Conservation (phyloP, 106 monocot species). For the Vanilla planifolia region DNA sequence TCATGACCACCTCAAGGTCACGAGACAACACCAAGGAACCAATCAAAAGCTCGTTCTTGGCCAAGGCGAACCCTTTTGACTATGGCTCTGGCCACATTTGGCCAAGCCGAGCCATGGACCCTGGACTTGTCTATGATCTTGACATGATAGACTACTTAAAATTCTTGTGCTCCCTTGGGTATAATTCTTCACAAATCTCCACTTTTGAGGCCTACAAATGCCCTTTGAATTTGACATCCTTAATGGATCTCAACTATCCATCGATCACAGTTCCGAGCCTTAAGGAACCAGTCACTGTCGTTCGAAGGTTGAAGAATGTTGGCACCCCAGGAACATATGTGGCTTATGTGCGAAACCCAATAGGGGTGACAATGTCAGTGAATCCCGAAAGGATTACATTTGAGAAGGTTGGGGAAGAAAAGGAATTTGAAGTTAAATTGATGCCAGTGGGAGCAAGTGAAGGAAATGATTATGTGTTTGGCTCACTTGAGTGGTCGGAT, state of each 20-base stretch:
- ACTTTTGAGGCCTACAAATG: conserved; percentile 21
- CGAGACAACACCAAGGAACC: conserved; percentile 34
- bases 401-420: conserved; percentile 30
- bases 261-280: conserved; percentile 34
- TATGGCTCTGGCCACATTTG: conserved; percentile 57
- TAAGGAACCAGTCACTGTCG: conserved; percentile 8
- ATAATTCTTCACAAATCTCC: conserved; percentile 38
- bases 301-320: conserved; percentile 43
- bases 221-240: conserved; percentile 11
- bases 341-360: conserved; percentile 22
- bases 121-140: conserved; percentile 63
- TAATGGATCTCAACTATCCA: conserved; percentile 50
- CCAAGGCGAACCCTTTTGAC: conserved; percentile 37
- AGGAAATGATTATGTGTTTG: conserved; percentile 25
- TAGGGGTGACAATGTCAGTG: conserved; percentile 35
- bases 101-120: conserved; percentile 57
- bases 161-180: conserved; percentile 47
- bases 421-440: conserved; percentile 29
- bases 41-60: conserved; percentile 22
- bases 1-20: conserved; percentile 23
- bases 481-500: conserved; percentile 44
- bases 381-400: conserved; percentile 33
- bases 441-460: background rate
- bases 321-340: conserved; percentile 35
- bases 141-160: conserved; percentile 29